Conservation (phyloP, 2,329 filamentous ascomycete genomes). For the Diplodia seriata region DNA sequence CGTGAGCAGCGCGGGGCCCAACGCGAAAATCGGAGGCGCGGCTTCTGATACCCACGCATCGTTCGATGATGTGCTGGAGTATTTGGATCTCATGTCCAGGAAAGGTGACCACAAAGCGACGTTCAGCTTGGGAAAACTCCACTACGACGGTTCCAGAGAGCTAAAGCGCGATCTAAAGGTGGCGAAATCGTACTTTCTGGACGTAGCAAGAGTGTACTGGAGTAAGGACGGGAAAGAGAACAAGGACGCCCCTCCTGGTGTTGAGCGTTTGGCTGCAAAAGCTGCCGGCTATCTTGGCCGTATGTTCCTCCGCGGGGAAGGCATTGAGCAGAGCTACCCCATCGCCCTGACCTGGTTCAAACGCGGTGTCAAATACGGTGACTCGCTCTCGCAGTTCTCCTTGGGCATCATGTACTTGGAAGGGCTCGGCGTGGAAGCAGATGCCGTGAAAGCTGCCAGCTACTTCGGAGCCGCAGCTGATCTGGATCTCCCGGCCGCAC, state of each 20-base stretch:
- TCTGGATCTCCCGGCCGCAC: slow-evolving; percentile 78
- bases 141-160: slow-evolving; percentile 84
- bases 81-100: slow-evolving; percentile 85
- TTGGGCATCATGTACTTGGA: slow-evolving; percentile 83
- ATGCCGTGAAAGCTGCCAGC: slow-evolving; percentile 74
- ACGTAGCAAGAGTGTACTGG: slow-evolving; percentile 84
- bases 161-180: slow-evolving; percentile 74
- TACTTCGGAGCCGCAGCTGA: slow-evolving; percentile 81
- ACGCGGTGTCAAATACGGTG: slow-evolving; percentile 75
- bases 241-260: slow-evolving; percentile 70
- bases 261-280: slow-evolving; percentile 81
- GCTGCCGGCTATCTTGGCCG: slow-evolving; percentile 86
- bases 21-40: slow-evolving; percentile 75
- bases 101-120: slow-evolving; percentile 90
- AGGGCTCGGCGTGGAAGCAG: slow-evolving; percentile 74
- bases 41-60: slow-evolving; percentile 84
- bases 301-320: slow-evolving; percentile 90
- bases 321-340: slow-evolving; percentile 77
- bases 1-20: slow-evolving; percentile 82
- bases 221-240: slow-evolving; percentile 75
- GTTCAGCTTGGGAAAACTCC: slow-evolving; percentile 82
- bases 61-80: slow-evolving; percentile 93
- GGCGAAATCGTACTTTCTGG: slow-evolving; percentile 81
- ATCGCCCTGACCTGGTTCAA: slow-evolving; percentile 84
- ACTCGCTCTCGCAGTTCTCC: slow-evolving; percentile 83